These are phyloP conservation scores for Naganishia vishniacii DNA, from an alignment of 768 basidiomycete species.

Conservation along the genomic window DNA sequence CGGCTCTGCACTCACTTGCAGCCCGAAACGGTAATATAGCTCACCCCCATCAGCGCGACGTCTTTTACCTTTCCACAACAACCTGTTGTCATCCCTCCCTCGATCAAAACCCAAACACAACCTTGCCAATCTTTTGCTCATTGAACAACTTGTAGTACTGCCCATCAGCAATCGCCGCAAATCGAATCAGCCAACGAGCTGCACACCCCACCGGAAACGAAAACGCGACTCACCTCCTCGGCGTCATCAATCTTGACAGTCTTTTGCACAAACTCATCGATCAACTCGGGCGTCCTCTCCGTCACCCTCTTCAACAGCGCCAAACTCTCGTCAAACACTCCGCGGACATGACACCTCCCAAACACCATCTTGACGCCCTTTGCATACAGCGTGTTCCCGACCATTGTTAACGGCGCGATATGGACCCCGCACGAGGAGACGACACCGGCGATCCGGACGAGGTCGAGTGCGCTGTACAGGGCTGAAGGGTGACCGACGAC, in stretches of 20 bases:
- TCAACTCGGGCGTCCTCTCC: slow-evolving; percentile 27
- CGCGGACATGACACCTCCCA: slow-evolving; percentile 37
- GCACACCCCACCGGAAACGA: background rate
- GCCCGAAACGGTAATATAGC: too few relatives aligned
- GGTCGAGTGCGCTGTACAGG: slow-evolving; percentile 38
- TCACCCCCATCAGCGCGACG: too few relatives aligned
- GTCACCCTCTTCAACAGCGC: slow-evolving; percentile 21
- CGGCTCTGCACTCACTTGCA: too few relatives aligned
- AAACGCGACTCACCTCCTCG: slow-evolving; percentile 24
- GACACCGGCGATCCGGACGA: slow-evolving; percentile 44
- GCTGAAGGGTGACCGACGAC: slow-evolving; percentile 46
- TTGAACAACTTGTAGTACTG: slow-evolving; percentile 45
- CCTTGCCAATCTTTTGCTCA: slow-evolving; percentile 44
- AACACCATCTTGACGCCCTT: slow-evolving; percentile 33
- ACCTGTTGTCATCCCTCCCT: too few relatives aligned
- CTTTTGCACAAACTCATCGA: slow-evolving; percentile 30
- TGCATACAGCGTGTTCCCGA: slow-evolving; percentile 35
- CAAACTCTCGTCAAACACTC: slow-evolving; percentile 22
- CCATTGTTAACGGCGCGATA: slow-evolving; percentile 31
- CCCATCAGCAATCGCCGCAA: background rate
- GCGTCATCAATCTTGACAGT: slow-evolving; percentile 24
- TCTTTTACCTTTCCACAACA: too few relatives aligned
- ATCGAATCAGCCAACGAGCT: background rate
- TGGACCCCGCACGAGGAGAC: slow-evolving; percentile 44
- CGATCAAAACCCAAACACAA: slow-evolving; percentile 33